Evolutionary conservation across 305 asterid genomes (phyloP).

Genomic region (Andrographis paniculata): DNA sequence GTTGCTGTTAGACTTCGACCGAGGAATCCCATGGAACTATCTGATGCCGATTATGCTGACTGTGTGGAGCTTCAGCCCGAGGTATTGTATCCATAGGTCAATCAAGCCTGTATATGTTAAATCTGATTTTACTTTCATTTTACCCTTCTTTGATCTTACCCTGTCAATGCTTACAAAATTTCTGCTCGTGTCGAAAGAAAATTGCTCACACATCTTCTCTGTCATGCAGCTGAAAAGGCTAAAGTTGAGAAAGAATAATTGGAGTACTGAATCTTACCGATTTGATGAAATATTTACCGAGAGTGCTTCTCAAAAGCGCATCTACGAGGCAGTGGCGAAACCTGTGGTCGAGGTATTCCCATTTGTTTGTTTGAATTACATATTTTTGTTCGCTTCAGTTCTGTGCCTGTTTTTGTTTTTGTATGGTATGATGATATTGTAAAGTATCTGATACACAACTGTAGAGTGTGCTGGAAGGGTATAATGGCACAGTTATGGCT

Average conservation of each 20-base stretch:
- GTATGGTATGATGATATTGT: constrained; percentile 8
- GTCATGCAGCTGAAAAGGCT: constrained; percentile 69
- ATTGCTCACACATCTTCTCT: constrained; percentile 10
- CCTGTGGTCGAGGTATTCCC: constrained; percentile 98
- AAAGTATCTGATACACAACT: constrained; percentile 18
- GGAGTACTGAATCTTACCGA: constrained; percentile 73
- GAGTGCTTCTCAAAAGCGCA: constrained; percentile 83
- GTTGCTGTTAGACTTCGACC: constrained; percentile 93
- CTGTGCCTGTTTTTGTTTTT: not conserved
- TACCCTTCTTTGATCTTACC: too few species aligned
- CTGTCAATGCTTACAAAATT: too few species aligned
- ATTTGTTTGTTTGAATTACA: constrained; percentile 9
- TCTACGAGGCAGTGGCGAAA: constrained; percentile 87
- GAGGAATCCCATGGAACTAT: constrained; percentile 62
- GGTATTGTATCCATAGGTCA: constrained; percentile 28
- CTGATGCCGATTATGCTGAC: constrained; percentile 65
- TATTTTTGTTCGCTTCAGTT: not conserved
- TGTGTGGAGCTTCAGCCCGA: constrained; percentile 91
- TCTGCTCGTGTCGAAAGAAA: constrained; percentile 7
- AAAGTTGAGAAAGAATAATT: constrained; percentile 79
- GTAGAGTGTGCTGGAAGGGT: constrained; percentile 93
- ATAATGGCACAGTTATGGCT: constrained; percentile 91
- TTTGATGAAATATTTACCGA: constrained; percentile 87
- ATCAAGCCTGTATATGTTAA: too few species aligned
- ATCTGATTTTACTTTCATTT: constrained; percentile 5